These are phyloP conservation scores for Dalechampia spathulata DNA, from an alignment of 441 rosid species.

Conservation along the genomic window DNA sequence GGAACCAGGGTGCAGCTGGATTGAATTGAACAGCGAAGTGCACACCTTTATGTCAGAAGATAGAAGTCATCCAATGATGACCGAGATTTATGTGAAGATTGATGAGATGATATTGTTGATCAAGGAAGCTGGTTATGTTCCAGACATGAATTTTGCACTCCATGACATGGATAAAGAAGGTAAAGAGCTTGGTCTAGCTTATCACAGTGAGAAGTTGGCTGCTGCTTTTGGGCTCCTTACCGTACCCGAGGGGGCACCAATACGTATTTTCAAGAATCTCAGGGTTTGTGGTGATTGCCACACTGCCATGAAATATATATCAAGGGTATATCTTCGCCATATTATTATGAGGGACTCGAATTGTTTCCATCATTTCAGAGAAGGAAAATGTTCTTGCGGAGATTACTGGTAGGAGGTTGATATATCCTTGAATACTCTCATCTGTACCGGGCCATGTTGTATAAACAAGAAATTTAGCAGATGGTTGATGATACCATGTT, in stretches of 20 bases:
- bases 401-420: slow-evolving; percentile 61
- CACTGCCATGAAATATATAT: slow-evolving; percentile 34
- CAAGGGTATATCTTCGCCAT: slow-evolving; percentile 47
- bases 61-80: slow-evolving; percentile 52
- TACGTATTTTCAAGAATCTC: slow-evolving; percentile 77
- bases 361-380: slow-evolving; percentile 77
- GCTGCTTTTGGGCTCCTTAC: slow-evolving; percentile 65
- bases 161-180: slow-evolving; percentile 70
- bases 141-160: slow-evolving; percentile 62
- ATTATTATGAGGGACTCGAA: slow-evolving; percentile 78
- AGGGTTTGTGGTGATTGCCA: slow-evolving; percentile 90
- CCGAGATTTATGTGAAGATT: slow-evolving; percentile 56
- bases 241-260: slow-evolving; percentile 48
- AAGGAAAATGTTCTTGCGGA: slow-evolving; percentile 75
- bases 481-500: too few relatives aligned
- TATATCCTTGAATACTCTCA: too few relatives aligned
- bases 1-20: slow-evolving; percentile 90
- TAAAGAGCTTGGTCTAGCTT: slow-evolving; percentile 70
- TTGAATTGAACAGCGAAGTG: slow-evolving; percentile 45
- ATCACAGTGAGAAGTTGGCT: slow-evolving; percentile 87
- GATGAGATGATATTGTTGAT: slow-evolving; percentile 57
- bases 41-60: slow-evolving; percentile 76
- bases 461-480: too few relatives aligned
- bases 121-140: slow-evolving; percentile 65
- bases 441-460: too few relatives aligned